Base-by-base conservation (phyloP, 768 basidiomycete species). In the Serendipita vermifera region DNA sequence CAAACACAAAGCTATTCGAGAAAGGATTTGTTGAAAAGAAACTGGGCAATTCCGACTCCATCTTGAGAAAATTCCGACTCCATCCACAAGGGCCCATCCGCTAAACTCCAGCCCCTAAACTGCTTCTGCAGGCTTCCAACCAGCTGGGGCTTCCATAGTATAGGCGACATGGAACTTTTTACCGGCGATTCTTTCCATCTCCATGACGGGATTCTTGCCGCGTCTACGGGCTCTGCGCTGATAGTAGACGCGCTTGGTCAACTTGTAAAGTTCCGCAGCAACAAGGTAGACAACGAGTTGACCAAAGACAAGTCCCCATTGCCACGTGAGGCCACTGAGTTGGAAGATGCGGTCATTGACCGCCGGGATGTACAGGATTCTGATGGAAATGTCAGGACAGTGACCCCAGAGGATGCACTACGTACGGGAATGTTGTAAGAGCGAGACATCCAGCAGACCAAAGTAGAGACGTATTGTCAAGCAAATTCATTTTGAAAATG, bases 261-360 rank as follows among this genome's bases (percentile, higher is more conserved):
- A 29, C 24, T 51, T 51, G 46, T 51, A 51, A 7, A 51, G 17
- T n/a, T 51, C 46, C 17, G 24, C 46, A 7, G 29, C 22, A 15
- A 31, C 24, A 29, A 51, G 27, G 24, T 51, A 51, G 24, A 51
- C 24, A 11, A 51, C 46, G 5, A 51, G 27, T 31, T 51, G 46
- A n/a, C 22, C 46, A 22, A 51, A 22, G 9, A 51, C 27, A 31
- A 69, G 61, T 11, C 68, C 70, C 71, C 71, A 72, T 59, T 67
- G 71, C 72, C 68, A 70, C 7, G 61, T 62, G 38, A 71, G 61
- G 1, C 64, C 55, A 3, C 57, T 58, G 54, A 70, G 62, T 17
- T 68, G 63, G 66, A 73, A 71, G 20, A 69, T 69, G 48, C 63
- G 57, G 43, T 62, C 57, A 62, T 67, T 68, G 56, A 68, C 63